A percentile compares a stretch with the other conserved stretches of the same genome.
Evolutionary conservation across 805 yeast genomes (phyloP).

Genomic region (Sugiyamaella boreocaroliniensis): DNA sequence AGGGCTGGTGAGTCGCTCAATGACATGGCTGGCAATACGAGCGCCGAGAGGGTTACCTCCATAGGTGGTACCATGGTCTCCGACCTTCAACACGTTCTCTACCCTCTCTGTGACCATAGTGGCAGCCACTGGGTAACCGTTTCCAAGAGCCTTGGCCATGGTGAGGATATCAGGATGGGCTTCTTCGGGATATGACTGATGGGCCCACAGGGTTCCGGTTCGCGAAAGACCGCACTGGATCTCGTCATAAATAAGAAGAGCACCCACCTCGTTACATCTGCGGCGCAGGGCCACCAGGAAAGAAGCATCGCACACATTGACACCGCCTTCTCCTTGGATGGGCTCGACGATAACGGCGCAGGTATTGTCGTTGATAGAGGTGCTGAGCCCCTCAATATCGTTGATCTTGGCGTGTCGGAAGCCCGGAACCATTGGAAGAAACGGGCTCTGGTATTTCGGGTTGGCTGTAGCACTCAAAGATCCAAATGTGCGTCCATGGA

Average conservation of each 20-base stretch:
- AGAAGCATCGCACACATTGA: conserved; percentile 56
- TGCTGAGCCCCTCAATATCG: conserved; percentile 53
- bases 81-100: conserved; percentile 66
- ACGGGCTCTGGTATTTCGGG: conserved; percentile 87
- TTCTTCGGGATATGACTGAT: conserved; percentile 58
- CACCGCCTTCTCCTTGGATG: conserved; percentile 97
- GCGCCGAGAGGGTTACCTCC: conserved; percentile 96
- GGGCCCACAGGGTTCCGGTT: conserved; percentile 92
- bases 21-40: conserved; percentile 70
- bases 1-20: conserved; percentile 56
- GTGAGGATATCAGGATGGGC: conserved; percentile 95
- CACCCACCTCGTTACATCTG: conserved; percentile 62
- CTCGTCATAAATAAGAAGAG: conserved; percentile 83
- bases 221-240: conserved; percentile 96
- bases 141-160: conserved; percentile 93
- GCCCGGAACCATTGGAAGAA: conserved; percentile 88
- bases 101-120: conserved; percentile 78
- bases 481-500: conserved; percentile 95
- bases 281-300: conserved; percentile 61
- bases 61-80: conserved; percentile 97
- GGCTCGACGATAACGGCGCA: conserved; percentile 96
- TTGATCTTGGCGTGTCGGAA: conserved; percentile 60
- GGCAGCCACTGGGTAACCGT: conserved; percentile 95
- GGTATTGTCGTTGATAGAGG: conserved; percentile 52
- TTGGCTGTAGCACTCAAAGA: conserved; percentile 88